Evolutionary conservation across 371 early-diverging fungal species (phyloP).

Genomic region (Mucor velutinosus): DNA sequence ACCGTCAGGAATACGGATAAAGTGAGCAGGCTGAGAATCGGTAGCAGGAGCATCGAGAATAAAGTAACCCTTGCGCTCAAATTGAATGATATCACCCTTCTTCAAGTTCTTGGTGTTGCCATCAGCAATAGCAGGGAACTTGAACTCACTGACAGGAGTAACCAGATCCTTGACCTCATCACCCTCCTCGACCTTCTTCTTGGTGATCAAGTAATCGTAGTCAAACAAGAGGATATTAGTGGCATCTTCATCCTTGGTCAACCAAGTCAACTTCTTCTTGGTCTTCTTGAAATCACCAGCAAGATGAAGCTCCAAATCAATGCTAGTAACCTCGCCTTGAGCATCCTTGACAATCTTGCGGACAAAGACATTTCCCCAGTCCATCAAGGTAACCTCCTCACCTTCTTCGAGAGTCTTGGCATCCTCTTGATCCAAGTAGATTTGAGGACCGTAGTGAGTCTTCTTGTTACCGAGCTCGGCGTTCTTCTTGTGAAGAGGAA

Average conservation of each 20-base stretch:
- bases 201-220: conserved; percentile 96
- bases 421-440: conserved; percentile 93
- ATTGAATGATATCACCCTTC: conserved; percentile 93
- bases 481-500: conserved; percentile 96
- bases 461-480: conserved; percentile 88
- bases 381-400: conserved; percentile 99
- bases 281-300: conserved; percentile 98
- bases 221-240: conserved; percentile 77
- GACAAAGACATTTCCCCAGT: conserved; percentile 99
- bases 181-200: conserved; percentile 96
- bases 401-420: conserved; percentile 76
- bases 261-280: conserved; percentile 99
- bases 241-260: conserved; percentile 67
- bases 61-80: conserved; percentile 98
- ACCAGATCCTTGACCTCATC: conserved; percentile 87
- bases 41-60: conserved; percentile 79
- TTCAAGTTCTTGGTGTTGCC: conserved; percentile 62
- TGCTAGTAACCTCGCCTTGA: conserved; percentile 49
- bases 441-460: conserved; percentile 75
- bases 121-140: conserved; percentile 67
- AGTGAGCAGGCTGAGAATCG: conserved; percentile 59
- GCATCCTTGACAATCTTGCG: conserved; percentile 60
- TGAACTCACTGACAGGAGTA: conserved; percentile 91
- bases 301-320: conserved; percentile 79
- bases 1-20: conserved; percentile 95